Conservation (phyloP, 768 basidiomycete genomes). For the Xerocomellus chrysenteron region DNA sequence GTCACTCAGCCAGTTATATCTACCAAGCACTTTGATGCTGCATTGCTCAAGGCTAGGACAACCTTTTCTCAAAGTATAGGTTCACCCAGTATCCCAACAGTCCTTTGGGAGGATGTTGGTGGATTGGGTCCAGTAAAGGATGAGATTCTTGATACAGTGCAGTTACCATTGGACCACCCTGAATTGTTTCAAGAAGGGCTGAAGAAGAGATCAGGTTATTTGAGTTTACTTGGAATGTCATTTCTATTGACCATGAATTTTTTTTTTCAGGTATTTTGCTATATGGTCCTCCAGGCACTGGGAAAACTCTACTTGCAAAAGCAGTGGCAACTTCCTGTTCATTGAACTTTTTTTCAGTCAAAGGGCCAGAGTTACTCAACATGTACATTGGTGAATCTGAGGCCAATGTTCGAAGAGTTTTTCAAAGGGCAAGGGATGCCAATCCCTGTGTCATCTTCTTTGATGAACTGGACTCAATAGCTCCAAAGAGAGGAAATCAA, state of each 20-base stretch:
- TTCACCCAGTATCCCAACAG: conserved; percentile 94
- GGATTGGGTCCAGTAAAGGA: conserved; percentile 83
- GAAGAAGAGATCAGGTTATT: conserved; percentile 89
- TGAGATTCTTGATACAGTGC: conserved; percentile 95
- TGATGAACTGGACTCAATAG: conserved; percentile 93
- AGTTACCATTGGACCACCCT: conserved; percentile 86
- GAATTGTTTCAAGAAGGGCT: conserved; percentile 88
- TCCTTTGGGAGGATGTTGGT: conserved; percentile 97
- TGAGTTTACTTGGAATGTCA: background rate
- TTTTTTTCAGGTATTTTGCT: conserved; percentile 69
- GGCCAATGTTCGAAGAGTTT: conserved; percentile 92
- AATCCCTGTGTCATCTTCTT: conserved; percentile 96
- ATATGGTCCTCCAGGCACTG: conserved; percentile 95
- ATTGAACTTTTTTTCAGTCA: conserved; percentile 95
- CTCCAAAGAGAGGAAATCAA: conserved; percentile 91
- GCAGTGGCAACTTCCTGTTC: conserved; percentile 95
- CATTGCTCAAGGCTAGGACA: conserved; percentile 67
- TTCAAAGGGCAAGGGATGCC: conserved; percentile 88
- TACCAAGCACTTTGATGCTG: conserved; percentile 67
- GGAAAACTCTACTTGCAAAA: conserved; percentile 93
- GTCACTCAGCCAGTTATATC: conserved; percentile 19
- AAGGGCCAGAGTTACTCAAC: conserved; percentile 92
- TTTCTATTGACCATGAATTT: conserved; percentile 1
- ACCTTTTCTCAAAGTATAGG: conserved; percentile 92
- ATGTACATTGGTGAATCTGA: conserved; percentile 99